Percentiles rank a stretch among this genome's conserved stretches.
Evolutionary conservation across 108 stramenopile genomes (phyloP).

Genomic region (Cyclotella atomus): DNA sequence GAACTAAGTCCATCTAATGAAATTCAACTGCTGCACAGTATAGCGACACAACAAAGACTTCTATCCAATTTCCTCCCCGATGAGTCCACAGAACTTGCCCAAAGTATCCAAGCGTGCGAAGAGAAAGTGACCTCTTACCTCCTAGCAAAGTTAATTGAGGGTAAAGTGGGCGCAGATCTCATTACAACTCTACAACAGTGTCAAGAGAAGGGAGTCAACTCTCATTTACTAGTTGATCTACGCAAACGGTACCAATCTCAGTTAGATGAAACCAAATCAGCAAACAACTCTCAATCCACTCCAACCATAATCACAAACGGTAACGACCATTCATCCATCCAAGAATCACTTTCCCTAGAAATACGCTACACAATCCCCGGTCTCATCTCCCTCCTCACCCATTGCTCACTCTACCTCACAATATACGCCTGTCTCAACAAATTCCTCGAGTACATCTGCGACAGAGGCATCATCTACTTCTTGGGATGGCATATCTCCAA

Average conservation of each 20-base stretch:
- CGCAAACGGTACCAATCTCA: not conserved
- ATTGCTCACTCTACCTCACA: constrained; percentile 5
- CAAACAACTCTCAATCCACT: not conserved
- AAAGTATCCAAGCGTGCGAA: not conserved
- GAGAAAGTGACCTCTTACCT: not conserved
- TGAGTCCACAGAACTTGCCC: not conserved
- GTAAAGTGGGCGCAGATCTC: too few relatives aligned
- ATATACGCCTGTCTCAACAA: constrained; percentile 7
- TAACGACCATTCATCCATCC: not conserved
- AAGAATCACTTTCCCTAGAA: not conserved
- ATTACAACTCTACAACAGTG: too few relatives aligned
- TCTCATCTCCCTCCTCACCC: not conserved
- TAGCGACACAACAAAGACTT: not conserved
- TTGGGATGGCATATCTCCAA: not conserved
- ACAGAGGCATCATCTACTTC: not conserved
- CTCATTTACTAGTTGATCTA: too few relatives aligned
- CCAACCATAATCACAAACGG: not conserved
- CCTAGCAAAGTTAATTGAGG: too few relatives aligned
- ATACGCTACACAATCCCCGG: not conserved
- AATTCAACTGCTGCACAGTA: not conserved
- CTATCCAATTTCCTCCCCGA: not conserved
- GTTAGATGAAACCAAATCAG: not conserved
- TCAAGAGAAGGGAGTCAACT: too few relatives aligned
- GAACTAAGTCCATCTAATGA: not conserved
- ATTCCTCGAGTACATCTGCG: not conserved